These are phyloP conservation scores for Phytophthora hibernalis DNA, from an alignment of 352 stramenopile species.

Conservation along the genomic window DNA sequence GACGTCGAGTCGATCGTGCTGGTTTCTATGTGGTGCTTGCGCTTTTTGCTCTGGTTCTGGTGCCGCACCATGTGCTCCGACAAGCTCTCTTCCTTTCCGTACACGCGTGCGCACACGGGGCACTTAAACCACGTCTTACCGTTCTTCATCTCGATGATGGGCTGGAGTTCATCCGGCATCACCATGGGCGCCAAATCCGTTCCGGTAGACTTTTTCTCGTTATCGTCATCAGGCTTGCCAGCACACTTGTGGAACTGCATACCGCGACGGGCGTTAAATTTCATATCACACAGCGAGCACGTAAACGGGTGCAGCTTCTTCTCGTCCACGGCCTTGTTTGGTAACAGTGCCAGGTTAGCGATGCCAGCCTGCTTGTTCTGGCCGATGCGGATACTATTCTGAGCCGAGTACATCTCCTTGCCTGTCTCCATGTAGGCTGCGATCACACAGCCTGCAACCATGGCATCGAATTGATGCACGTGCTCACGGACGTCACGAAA, in stretches of 20 bases:
- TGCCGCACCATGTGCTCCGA: conserved; percentile 85
- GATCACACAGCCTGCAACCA: conserved; percentile 91
- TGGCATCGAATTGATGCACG: conserved; percentile 95
- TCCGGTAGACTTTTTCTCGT: conserved; percentile 30
- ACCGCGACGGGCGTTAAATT: conserved; percentile 84
- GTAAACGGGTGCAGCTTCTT: conserved; percentile 90
- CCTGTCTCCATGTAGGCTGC: conserved; percentile 86
- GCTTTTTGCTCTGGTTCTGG: conserved; percentile 88
- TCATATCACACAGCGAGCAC: conserved; percentile 83
- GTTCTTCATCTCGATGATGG: conserved; percentile 80
- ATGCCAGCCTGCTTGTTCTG: conserved; percentile 61
- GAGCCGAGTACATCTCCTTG: conserved; percentile 88
- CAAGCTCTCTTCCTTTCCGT: conserved; percentile 77
- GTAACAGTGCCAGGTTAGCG: conserved; percentile 50
- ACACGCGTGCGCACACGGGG: conserved; percentile 79
- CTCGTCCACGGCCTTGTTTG: conserved; percentile 87
- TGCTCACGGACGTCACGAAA: conserved; percentile 97
- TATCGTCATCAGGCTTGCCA: conserved; percentile 51
- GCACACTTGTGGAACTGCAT: conserved; percentile 90
- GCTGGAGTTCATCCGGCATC: conserved; percentile 63
- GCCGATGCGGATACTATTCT: conserved; percentile 78
- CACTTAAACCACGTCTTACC: conserved; percentile 91
- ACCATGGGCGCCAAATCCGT: conserved; percentile 70
- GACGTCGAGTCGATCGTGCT: conserved; percentile 82
- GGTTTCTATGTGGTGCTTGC: conserved; percentile 87